A percentile compares a stretch with the other conserved stretches of the same genome.
These are phyloP conservation scores for Diatrype stigma DNA, from an alignment of 2,329 filamentous ascomycete species.

Conservation along the genomic window DNA sequence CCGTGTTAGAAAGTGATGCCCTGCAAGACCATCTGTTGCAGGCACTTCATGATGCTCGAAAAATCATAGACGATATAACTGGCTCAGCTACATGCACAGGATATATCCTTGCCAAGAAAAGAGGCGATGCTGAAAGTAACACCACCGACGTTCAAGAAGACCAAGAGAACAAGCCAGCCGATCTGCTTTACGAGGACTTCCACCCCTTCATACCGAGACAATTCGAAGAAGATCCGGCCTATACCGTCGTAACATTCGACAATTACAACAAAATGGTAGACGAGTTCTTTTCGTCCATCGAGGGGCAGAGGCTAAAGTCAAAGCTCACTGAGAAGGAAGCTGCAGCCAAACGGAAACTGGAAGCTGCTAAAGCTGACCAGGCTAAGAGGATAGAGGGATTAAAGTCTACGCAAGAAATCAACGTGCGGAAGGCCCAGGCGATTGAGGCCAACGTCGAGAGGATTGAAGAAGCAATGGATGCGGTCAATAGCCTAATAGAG, in stretches of 20 bases:
- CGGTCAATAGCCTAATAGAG: slow-evolving; percentile 84
- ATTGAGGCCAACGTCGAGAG: slow-evolving; percentile 88
- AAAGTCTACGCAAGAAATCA: slow-evolving; percentile 74
- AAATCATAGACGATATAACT: slow-evolving; percentile 65
- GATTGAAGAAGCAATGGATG: slow-evolving; percentile 88
- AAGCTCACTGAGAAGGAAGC: slow-evolving; percentile 77
- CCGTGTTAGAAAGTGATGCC: slow-evolving; percentile 63
- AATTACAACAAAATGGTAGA: slow-evolving; percentile 92
- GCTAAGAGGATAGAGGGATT: slow-evolving; percentile 79
- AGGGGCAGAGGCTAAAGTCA: slow-evolving; percentile 88
- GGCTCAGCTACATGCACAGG: slow-evolving; percentile 64
- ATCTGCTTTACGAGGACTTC: slow-evolving; percentile 85
- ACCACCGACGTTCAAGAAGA: slow-evolving; percentile 28
- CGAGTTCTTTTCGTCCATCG: slow-evolving; percentile 94
- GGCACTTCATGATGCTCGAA: slow-evolving; percentile 66
- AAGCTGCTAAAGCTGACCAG: slow-evolving; percentile 80
- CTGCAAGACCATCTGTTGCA: slow-evolving; percentile 63
- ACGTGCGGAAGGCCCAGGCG: slow-evolving; percentile 81
- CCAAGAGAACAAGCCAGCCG: slow-evolving; percentile 34
- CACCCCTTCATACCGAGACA: slow-evolving; percentile 87
- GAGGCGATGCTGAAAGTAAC: slow-evolving; percentile 23
- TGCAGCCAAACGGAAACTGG: slow-evolving; percentile 75
- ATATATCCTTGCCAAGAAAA: slow-evolving; percentile 79
- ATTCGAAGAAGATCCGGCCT: slow-evolving; percentile 62
- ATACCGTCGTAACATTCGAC: slow-evolving; percentile 70